A percentile compares a stretch with the other conserved stretches of the same genome.
Evolutionary conservation across 2,329 filamentous ascomycete species (phyloP).

Genomic region (Acrodontium crateriforme): DNA sequence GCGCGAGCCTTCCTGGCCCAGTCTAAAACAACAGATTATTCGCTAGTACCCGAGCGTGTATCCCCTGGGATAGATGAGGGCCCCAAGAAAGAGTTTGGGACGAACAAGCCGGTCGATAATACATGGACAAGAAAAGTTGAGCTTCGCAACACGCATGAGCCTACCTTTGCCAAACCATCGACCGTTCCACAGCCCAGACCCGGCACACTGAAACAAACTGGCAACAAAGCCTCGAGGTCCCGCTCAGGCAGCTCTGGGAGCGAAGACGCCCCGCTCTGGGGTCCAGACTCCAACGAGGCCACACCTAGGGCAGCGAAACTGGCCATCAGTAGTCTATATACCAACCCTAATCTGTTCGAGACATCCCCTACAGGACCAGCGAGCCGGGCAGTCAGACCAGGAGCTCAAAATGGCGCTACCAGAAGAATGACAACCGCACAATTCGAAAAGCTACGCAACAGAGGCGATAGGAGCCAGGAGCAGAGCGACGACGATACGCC

Average conservation of each 20-base stretch:
- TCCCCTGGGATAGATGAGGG: conserved; percentile 16
- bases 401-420: conserved; percentile 10
- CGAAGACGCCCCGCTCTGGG: conserved; percentile 10
- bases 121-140: too few species aligned
- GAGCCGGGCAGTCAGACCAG: conserved; percentile 17
- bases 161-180: too few species aligned
- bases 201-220: too few species aligned
- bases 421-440: conserved; percentile 86
- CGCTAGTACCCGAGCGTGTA: conserved; percentile 15
- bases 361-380: conserved; percentile 20
- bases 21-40: conserved; percentile 17
- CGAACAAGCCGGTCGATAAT: too few species aligned
- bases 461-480: conserved; percentile 34
- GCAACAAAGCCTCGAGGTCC: conserved; percentile 7
- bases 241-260: conserved; percentile 13
- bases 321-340: too few species aligned
- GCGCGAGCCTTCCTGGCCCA: conserved; percentile 16
- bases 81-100: too few species aligned
- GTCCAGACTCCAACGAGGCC: conserved; percentile 10
- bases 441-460: conserved; percentile 65
- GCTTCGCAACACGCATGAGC: too few species aligned
- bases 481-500: conserved; percentile 30
- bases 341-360: too few species aligned
- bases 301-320: conserved; percentile 11
- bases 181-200: too few species aligned